Evolutionary conservation across 2,329 filamentous ascomycete species (phyloP).

Genomic region (Colletotrichum sp.): DNA sequence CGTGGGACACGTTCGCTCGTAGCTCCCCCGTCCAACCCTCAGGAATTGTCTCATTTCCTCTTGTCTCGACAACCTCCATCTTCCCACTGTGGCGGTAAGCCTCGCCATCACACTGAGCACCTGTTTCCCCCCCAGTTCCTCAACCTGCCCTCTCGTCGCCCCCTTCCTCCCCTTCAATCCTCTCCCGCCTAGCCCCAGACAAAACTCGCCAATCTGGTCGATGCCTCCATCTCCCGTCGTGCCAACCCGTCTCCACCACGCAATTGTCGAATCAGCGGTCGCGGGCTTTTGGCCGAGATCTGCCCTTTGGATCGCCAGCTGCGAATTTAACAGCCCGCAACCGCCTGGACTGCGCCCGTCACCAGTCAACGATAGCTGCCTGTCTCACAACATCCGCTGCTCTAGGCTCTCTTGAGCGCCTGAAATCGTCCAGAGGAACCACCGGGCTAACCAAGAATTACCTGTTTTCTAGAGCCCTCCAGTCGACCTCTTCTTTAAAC

Average conservation of each 20-base stretch:
- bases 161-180: slow-evolving; percentile 25
- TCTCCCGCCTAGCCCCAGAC: slow-evolving; percentile 13
- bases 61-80: slow-evolving; percentile 40
- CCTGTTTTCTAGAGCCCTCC: slow-evolving; percentile 43
- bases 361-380: background rate
- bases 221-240: slow-evolving; percentile 27
- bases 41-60: slow-evolving; percentile 54
- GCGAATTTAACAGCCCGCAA: background rate
- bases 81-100: slow-evolving; percentile 58
- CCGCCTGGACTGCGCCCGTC: slow-evolving; percentile 25
- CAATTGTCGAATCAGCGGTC: slow-evolving; percentile 24
- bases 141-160: slow-evolving; percentile 25
- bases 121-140: background rate
- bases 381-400: slow-evolving; percentile 9
- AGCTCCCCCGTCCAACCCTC: slow-evolving; percentile 55
- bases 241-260: slow-evolving; percentile 23
- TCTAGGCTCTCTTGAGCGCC: slow-evolving; percentile 18
- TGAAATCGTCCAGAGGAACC: slow-evolving; percentile 19
- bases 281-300: background rate
- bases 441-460: slow-evolving; percentile 39
- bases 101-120: slow-evolving; percentile 20
- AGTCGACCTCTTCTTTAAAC: slow-evolving; percentile 53
- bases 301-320: slow-evolving; percentile 17
- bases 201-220: background rate
- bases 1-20: slow-evolving; percentile 68